phyloP scores from a whole-genome alignment of 345 rosid species.

The Sisymbrium altissimum region DNA sequence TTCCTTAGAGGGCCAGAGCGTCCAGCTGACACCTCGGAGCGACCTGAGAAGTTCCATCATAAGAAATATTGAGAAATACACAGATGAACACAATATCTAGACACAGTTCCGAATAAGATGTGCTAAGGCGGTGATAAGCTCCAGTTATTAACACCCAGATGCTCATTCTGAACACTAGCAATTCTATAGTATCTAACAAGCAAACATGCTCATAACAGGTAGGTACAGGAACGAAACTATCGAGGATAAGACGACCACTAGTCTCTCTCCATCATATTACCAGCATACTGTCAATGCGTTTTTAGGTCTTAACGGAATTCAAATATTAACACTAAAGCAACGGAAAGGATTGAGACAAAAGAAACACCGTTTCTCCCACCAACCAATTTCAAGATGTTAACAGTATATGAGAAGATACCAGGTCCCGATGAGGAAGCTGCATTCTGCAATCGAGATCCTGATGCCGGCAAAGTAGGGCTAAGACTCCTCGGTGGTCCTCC shows the following conservation, averaged over 20 bases:
- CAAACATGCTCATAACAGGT: constrained; percentile 12
- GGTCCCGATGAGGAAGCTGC: constrained; percentile 65
- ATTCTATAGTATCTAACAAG: neutral
- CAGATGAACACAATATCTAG: neutral
- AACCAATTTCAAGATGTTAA: constrained; percentile 7
- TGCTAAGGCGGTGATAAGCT: neutral
- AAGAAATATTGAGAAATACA: constrained; percentile 20
- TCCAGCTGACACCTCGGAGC: too few relatives aligned
- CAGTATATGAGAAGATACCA: constrained; percentile 33
- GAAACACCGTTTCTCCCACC: neutral
- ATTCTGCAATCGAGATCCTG: constrained; percentile 52
- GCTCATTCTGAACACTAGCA: neutral
- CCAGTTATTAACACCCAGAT: constrained; percentile 2
- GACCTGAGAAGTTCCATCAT: constrained; percentile 46
- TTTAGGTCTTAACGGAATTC: neutral
- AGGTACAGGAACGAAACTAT: neutral
- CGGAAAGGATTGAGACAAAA: constrained; percentile 7
- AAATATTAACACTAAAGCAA: neutral
- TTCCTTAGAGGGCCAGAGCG: constrained; percentile 62
- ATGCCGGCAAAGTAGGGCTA: constrained; percentile 56
- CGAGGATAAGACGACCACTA: neutral
- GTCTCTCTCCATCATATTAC: neutral
- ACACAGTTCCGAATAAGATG: neutral
- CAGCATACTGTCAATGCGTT: neutral
- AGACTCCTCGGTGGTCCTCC: constrained; percentile 53